Base-by-base conservation (phyloP, 75 land plant genomes). In the Pinus albicaulis region DNA sequence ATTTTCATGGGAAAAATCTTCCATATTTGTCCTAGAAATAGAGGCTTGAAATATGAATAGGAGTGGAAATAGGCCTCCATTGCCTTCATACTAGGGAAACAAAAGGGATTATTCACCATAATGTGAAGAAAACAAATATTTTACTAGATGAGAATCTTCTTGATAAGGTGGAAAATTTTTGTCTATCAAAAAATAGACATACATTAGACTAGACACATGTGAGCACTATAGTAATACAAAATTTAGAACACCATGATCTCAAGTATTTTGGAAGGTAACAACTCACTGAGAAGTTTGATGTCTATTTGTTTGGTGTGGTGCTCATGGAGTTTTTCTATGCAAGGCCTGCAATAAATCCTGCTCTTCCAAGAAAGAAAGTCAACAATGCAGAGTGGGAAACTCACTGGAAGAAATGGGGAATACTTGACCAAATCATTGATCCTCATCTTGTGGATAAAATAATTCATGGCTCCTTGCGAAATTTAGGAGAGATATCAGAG, bases 251-350 rank as follows among this genome's bases (percentile, higher is more conserved):
- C 56, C 73, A 84, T 14, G 89, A 87, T 76, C 87, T 83, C 1
- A 86, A 87, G 76, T 87, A 87, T 70, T 87, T 84, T 66, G 65
- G 89, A 57, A 55, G 89, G 71, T 86, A 87, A 76, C 82, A 75
- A 78, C 76, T 86, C 52, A 86, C 88, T 3, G 88, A 86, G 80
- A 86, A 86, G 79, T 92, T 93, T 1, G 98, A 95, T 70, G 96
- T 95, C 25, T 95, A 93, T 85, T 95, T 96, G 11, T 95, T 95
- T 64, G 98, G 98, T 13, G 98, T 95, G 17, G 93, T 95, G n/a
- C 85, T 95, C 16, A 79, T 95, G 57, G 96, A 95, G 76, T 90
- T 90, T 5, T 76, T 95, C 24, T 93, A 92, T 58, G 93, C 98
- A 3, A 76, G 98, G 77, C 94, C 92, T 1, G 98, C 90, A 10